Evolutionary conservation across 345 rosid species (phyloP), one percentile per base, ranked within the genome.

Genomic region (Psidium guajava): DNA sequence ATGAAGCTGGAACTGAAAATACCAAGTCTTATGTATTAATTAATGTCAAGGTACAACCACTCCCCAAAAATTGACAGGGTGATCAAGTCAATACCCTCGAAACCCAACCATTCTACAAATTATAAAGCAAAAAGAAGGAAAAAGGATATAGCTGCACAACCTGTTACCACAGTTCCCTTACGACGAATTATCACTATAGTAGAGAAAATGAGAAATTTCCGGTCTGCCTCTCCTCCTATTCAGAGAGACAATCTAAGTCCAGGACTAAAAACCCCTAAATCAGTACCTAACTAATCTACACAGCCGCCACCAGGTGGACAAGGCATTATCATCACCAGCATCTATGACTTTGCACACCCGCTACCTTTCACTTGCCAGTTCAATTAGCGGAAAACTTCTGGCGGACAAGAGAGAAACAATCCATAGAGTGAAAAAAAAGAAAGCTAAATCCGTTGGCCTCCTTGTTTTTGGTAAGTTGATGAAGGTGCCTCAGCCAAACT

Each of bases 231-330:
- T 73, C 85, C 69, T 25, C 85, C 44, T 59, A 58, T 47, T 84
- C 85, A 84, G 80, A 69, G 80, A 69, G 12, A 36, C 80, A 36
- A 69, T 69, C 80, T 82, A 52, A 52, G 83, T 82, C 83, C 54
- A 82, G 40, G 24, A 86, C 91, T 69, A 69, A 69, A 69, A 69
- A 69, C 80, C 47, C 86, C 94, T 88, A 93, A 85, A 88, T 92
- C 88, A 92, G 91, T 89, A 57, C 87, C 93, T 91, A 91, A 86
- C 84, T 89, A 90, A 82, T 88, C 93, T 92, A 91, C 93, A 90
- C 89, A 36, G 87, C 87, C 36, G 82, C 90, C 88, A 51, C 82
- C 36, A 86, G 82, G 87, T 54, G 82, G 36, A 59, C 47, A 69
- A 69, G 51, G 81, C 52, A 85, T 49, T 84, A 74, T 83, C 81